Evolutionary conservation across 169 alveolate genomes (phyloP), one percentile per base, ranked within the genome.

Genomic region (Perkinsus chesapeaki): DNA sequence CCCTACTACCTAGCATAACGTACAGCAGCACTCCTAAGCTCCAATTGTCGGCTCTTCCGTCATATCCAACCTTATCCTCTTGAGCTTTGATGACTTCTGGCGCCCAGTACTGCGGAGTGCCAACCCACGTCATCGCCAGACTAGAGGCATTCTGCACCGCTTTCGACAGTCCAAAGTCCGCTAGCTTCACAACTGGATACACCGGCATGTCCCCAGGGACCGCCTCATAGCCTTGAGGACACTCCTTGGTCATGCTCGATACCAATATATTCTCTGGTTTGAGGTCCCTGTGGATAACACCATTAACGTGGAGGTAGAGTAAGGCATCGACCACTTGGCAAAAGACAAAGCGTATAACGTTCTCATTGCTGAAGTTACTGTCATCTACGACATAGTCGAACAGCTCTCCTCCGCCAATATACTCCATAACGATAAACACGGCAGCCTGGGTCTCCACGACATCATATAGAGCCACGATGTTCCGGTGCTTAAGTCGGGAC

Each of bases 41-140:
- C 99, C 99, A 98, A 5, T 98, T 95, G 95, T 98, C 99, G 39
- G 98, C 99, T 92, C 97, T 95, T 34, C 96, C 95, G 20, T 99
- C 98, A 47, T 95, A 94, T 95, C 98, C 98, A 39, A 97, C 96
- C 93, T 96, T 96, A 16, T 60, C 82, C 93, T 91, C 73, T 39
- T 39, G 93, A 9, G 72, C 73, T 39, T 93, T 98, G 96, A 94
- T 95, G 92, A 96, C 97, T 91, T 96, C 97, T 36, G 97, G 98
- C 12, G 98, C 98, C 72, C 97, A 97, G 48, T 91, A 91, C 93
- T 91, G 93, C 1, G 93, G 93, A 7, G 93, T 91, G 73, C 93
- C 93, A 0, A 48, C 60, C 60, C 93, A 34, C 73, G 93, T 91
- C 39, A 48, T 91, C n/a, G 93, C 93, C 23, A 91, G n/a, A 39